Conservation (phyloP, 768 basidiomycete species). For the Dioszegia crocea region DNA sequence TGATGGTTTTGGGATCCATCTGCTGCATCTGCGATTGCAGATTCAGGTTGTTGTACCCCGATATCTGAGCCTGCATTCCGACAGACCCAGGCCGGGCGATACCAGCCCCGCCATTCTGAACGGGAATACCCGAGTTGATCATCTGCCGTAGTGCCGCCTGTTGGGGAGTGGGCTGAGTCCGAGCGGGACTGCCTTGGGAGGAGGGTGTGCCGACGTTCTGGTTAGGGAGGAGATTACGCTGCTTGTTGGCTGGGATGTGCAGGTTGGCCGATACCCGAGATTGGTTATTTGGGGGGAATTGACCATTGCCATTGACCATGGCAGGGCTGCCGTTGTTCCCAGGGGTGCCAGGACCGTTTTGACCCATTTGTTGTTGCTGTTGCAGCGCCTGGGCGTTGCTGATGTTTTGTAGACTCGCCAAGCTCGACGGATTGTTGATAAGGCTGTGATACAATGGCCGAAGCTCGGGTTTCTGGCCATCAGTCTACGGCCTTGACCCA, state of each 20-base stretch:
- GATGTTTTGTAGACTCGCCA: slow-evolving; percentile 1
- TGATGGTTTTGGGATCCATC: neutral
- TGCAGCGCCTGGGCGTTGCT: neutral
- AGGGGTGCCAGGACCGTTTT: neutral
- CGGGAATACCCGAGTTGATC: slow-evolving; percentile 28
- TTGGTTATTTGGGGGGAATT: slow-evolving; percentile 14
- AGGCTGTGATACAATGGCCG: neutral
- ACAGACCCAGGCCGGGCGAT: too few species aligned
- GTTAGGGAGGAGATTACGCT: slow-evolving; percentile 28
- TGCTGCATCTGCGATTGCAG: neutral
- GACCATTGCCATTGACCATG: slow-evolving; percentile 1
- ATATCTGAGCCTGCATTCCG: neutral
- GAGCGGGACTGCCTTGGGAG: slow-evolving; percentile 6
- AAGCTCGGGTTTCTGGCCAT: neutral
- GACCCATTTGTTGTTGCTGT: neutral
- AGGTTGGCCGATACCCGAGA: slow-evolving; percentile 25
- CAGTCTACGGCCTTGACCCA: neutral
- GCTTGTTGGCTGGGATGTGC: slow-evolving; percentile 37
- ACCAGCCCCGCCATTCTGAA: slow-evolving; percentile 2
- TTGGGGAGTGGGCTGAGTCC: neutral
- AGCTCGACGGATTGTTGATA: neutral
- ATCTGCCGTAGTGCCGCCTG: slow-evolving; percentile 8
- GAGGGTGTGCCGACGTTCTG: slow-evolving; percentile 11
- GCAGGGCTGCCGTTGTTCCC: neutral
- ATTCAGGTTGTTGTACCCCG: neutral